These are phyloP conservation scores for Tetrahymena thermophila DNA, from an alignment of 73 alveolate genomes.

Conservation along the genomic window DNA sequence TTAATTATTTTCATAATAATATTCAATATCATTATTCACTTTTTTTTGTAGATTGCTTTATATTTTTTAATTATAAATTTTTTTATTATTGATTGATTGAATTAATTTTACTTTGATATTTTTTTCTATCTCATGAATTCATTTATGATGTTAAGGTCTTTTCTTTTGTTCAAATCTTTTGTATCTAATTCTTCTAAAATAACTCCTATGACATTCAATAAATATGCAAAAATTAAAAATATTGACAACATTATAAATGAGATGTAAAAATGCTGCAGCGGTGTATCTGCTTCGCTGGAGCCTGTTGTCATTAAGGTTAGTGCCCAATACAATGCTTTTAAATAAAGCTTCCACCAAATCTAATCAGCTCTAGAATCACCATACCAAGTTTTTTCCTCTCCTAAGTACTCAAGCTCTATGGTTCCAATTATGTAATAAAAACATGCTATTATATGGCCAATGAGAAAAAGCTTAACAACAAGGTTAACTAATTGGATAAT, in stretches of 20 bases:
- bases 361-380: background rate
- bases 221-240: background rate
- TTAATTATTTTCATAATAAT: background rate
- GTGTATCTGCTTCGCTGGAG: background rate
- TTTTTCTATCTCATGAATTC: background rate
- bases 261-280: background rate
- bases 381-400: background rate
- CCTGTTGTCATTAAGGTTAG: background rate
- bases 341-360: background rate
- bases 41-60: background rate
- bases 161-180: background rate
- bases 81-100: background rate
- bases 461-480: background rate
- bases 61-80: background rate
- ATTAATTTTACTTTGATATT: background rate
- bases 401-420: background rate
- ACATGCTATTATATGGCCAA: background rate
- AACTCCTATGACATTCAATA: background rate
- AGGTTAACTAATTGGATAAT: background rate
- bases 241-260: background rate
- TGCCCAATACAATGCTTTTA: background rate
- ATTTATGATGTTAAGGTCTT: background rate
- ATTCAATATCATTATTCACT: background rate
- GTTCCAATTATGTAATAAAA: background rate
- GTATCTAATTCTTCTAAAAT: background rate